Base-by-base conservation (phyloP, 768 basidiomycete species). In the Naganishia antarctica region DNA sequence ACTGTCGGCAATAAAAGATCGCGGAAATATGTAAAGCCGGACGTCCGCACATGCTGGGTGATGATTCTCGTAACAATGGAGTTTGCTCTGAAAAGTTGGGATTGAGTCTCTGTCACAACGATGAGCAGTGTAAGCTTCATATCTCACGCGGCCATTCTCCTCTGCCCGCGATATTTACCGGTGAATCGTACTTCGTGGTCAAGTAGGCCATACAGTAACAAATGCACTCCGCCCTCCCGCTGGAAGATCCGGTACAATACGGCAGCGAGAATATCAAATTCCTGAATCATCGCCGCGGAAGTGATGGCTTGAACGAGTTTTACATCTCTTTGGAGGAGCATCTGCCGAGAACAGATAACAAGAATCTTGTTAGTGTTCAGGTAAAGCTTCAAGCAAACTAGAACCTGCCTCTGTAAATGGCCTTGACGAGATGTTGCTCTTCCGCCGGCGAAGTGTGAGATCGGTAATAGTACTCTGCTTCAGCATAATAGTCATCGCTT, bases 21-120 rank as follows among this genome's bases (percentile, higher is more conserved):
- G 21, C 91, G 83, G n/a, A 96, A 80, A 75, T 94, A 96, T 63
- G 86, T 86, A 76, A 94, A 96, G 4, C 92, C 93, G 66, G 92
- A 90, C n/a, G 88, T 84, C 72, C 83, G 86, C 3, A 89, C 90
- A 70, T 93, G 93, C 1, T 86, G 84, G 6, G 90, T 90, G 47
- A 96, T 79, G 64, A 97, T 86, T 45, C 88, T 81, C n/a, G 88
- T 89, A 70, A 87, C 90, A 0, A 88, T 89, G 2, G 88, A 87
- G 75, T 94, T 96, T 66, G 88, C 82, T 53, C 93, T 83, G 80
- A 97, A 96, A 8, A 97, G 79, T n/a, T 84, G 82, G 0, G 86
- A 81, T 67, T 93, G 90, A 69, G 82, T 86, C 43, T 85, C 92
- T 91, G 75, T n/a, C 63, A 57, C 8, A 31, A 4, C 5, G 16